Evolutionary conservation across 2,329 filamentous ascomycete genomes (phyloP).

Genomic region (Paraphoma chrysanthemicola): DNA sequence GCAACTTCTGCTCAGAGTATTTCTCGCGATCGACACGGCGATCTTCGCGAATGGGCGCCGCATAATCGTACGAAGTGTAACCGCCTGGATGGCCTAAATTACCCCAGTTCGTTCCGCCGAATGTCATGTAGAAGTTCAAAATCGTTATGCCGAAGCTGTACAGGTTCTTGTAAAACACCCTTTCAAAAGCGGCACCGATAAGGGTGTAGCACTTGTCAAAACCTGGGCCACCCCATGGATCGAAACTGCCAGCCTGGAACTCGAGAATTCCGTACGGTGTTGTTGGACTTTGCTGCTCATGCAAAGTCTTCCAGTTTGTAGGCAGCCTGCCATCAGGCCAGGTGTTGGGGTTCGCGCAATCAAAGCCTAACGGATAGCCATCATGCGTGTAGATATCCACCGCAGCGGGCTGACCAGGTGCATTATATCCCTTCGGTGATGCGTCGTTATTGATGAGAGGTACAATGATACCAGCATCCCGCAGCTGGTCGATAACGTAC

Average conservation of each 20-base stretch:
- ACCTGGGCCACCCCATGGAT: slow-evolving; percentile 76
- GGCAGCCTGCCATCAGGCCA: slow-evolving; percentile 68
- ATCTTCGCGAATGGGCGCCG: slow-evolving; percentile 71
- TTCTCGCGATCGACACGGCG: slow-evolving; percentile 74
- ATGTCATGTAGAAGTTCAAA: slow-evolving; percentile 79
- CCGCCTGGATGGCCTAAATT: slow-evolving; percentile 67
- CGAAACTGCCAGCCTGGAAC: slow-evolving; percentile 75
- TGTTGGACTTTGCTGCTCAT: slow-evolving; percentile 67
- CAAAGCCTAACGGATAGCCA: slow-evolving; percentile 53
- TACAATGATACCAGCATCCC: slow-evolving; percentile 73
- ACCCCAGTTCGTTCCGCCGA: slow-evolving; percentile 84
- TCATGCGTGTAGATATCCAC: slow-evolving; percentile 74
- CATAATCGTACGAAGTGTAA: slow-evolving; percentile 66
- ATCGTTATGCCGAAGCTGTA: slow-evolving; percentile 71
- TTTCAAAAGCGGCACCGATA: slow-evolving; percentile 75
- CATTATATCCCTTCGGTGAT: slow-evolving; percentile 65
- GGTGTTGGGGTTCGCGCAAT: slow-evolving; percentile 65
- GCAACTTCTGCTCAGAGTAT: slow-evolving; percentile 78
- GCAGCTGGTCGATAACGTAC: slow-evolving; percentile 72
- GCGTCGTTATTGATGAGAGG: slow-evolving; percentile 81
- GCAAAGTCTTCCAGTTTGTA: slow-evolving; percentile 60
- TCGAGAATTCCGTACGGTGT: slow-evolving; percentile 72
- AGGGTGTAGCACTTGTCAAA: slow-evolving; percentile 72
- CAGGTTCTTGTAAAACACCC: slow-evolving; percentile 81
- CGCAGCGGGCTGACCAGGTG: slow-evolving; percentile 64